Evolutionary conservation across 345 rosid species (phyloP), one percentile per base, ranked within the genome.

Genomic region (Streptanthus diversifolius): DNA sequence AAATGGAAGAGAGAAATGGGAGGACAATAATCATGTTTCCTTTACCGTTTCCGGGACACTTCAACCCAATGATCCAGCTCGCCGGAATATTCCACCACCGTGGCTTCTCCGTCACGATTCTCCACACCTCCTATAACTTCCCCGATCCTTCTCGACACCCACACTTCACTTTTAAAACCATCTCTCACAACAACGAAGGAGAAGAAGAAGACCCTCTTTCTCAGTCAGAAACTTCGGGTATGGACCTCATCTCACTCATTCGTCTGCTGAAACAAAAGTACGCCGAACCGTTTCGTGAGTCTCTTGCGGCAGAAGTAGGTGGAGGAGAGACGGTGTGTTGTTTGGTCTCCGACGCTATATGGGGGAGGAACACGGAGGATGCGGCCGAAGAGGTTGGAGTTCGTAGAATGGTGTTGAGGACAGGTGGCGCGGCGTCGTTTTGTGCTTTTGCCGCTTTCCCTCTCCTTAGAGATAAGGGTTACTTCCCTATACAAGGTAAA

Each of bases 61-160:
- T 84, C 5, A 84, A 75, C 54, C 86, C 92, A 3, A 84, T 89
- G 88, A 80, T 86, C 33, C 85, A 88, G 32, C 87, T 88, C 7
- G 89, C 88, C 7, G 71, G 60, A 68, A 83, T 86, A 59, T 81
- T 88, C 35, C 79, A 82, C 60, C 53, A 73, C 56, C 82, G 68
- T 75, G 89, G 89, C 54, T 85, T 88, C 77, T 80, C 85, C 74
- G 74, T 88, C 54, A 68, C 82, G 35, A 59, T 86, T 13, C 70
- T 85, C 68, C 91, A 86, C 66, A 81, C 87, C 35, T 68, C 55
- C 3, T 81, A 74, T 72, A 89, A 87, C 83, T 83, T 66, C 27
- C 90, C 87, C 0, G 63, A 82, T 51, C 60, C 88, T 41, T 75
- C 83, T n/a, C 71, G 63, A 43, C 66, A 79, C 71, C 85, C 89